Evolutionary conservation across 257 asterid species (phyloP), one percentile per base, ranked within the genome.

Genomic region (Galeopsis tetrahit): DNA sequence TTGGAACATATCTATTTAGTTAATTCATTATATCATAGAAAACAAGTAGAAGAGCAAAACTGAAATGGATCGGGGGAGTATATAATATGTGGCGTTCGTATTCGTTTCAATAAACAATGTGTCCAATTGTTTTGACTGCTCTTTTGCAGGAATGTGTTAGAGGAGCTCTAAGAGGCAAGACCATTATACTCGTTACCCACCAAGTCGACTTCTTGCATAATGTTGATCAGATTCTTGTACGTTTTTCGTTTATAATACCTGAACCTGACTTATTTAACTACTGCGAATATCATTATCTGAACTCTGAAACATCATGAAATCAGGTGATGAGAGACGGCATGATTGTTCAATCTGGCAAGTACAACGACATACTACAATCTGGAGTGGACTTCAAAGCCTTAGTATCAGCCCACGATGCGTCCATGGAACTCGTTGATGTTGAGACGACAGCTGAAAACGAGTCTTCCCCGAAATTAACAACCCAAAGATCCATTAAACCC

Each of bases 121-220:
- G 46, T 49, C 44, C 10, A 31, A 7, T 13, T 10, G 4, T 34
- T 34, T 5, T 1, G 4, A 28, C 36, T 63, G 13, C 17, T 75
- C 44, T 75, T 59, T 57, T 80, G 78, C 90, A 95, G 99, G 96
- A 95, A 79, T 90, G 98, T 52, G 87, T 92, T 38, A 84, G 96
- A 75, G 97, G 99, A 75, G 82, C 82, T 62, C 97, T 95, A 13
- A 82, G 82, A 74, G 86, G 71, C 82, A 95, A 95, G 85, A 95
- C 99, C 10, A 67, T 89, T 35, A 59, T 95, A 42, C 95, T 95
- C 17, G 99, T 95, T 11, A 95, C 99, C 0, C 99, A 95, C 85
- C 99, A 95, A 95, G 97, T 95, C 8, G 99, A 95, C 82, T 95
- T 95, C 94, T 83, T 95, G 86, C 98, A 88, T 68, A 95, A 95